Conservation (phyloP, 106 monocot genomes). For the Narthecium ossifragum region DNA sequence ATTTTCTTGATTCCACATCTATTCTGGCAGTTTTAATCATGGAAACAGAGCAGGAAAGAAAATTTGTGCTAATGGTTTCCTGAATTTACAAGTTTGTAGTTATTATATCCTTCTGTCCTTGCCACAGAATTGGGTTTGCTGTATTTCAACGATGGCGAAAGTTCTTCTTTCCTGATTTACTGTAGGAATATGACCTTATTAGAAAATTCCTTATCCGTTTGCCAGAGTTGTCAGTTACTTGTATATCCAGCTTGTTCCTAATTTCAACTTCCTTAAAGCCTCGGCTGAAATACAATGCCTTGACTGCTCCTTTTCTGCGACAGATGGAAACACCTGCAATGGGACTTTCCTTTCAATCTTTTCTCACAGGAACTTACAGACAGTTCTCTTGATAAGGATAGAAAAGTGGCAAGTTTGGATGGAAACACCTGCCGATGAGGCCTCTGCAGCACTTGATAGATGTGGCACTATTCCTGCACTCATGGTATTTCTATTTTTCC, state of each 20-base stretch:
- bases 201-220: background rate
- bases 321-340: background rate
- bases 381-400: background rate
- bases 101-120: no score
- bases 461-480: constrained; percentile 1
- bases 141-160: no score
- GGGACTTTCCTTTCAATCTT: background rate
- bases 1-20: no score
- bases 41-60: no score
- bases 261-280: background rate
- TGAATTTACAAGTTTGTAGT: no score
- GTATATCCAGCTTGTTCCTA: background rate
- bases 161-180: no score
- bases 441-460: constrained; percentile 5
- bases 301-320: background rate
- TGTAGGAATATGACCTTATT: no score
- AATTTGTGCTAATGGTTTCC: no score
- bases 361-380: background rate
- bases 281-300: background rate
- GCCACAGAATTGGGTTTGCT: no score
- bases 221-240: background rate
- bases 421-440: background rate
- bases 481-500: background rate
- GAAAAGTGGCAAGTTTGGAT: background rate
- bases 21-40: no score